Evolutionary conservation across 1,284 basidiomycete species (phyloP).

Genomic region (Tilletiopsis washingtonensis): DNA sequence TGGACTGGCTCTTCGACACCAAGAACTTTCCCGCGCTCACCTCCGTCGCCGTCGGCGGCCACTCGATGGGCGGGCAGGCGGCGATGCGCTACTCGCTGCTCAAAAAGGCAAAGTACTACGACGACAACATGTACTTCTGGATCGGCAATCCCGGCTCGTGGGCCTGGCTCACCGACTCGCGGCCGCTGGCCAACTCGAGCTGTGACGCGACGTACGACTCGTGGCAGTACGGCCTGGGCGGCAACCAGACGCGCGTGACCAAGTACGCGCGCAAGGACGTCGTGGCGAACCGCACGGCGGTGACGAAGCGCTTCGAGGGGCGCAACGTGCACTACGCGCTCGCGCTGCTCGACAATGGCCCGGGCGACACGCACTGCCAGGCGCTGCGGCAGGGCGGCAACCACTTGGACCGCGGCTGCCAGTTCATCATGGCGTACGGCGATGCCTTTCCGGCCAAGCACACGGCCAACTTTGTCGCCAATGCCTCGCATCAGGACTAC

Average conservation of each 20-base stretch:
- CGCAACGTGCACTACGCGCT: slow-evolving; percentile 35
- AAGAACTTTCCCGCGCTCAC: slow-evolving; percentile 26
- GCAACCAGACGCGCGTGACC: slow-evolving; percentile 15
- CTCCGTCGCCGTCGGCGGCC: slow-evolving; percentile 29
- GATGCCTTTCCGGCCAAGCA: slow-evolving; percentile 21
- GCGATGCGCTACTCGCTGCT: slow-evolving; percentile 28
- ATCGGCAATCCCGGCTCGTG: slow-evolving; percentile 38
- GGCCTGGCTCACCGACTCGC: slow-evolving; percentile 20
- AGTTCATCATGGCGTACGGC: slow-evolving; percentile 17
- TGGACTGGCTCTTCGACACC: slow-evolving; percentile 31
- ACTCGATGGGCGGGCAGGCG: slow-evolving; percentile 41
- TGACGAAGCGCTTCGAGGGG: slow-evolving; percentile 18
- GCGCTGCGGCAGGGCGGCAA: slow-evolving; percentile 31
- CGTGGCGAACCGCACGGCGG: slow-evolving; percentile 10
- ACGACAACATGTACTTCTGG: slow-evolving; percentile 22
- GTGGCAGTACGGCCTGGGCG: slow-evolving; percentile 30
- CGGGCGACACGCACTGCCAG: slow-evolving; percentile 34
- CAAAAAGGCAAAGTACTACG: slow-evolving; percentile 16
- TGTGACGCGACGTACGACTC: slow-evolving; percentile 14
- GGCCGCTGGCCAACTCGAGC: slow-evolving; percentile 14
- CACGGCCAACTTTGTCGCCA: slow-evolving; percentile 31
- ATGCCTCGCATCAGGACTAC: slow-evolving; percentile 38
- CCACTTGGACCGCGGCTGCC: slow-evolving; percentile 29
- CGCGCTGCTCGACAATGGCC: slow-evolving; percentile 38
- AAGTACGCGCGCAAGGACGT: slow-evolving; percentile 28